A percentile compares a stretch with the other conserved stretches of the same genome.
Evolutionary conservation across 176 grass and related monocot species (phyloP).

Genomic region (Musa troglodytarum): DNA sequence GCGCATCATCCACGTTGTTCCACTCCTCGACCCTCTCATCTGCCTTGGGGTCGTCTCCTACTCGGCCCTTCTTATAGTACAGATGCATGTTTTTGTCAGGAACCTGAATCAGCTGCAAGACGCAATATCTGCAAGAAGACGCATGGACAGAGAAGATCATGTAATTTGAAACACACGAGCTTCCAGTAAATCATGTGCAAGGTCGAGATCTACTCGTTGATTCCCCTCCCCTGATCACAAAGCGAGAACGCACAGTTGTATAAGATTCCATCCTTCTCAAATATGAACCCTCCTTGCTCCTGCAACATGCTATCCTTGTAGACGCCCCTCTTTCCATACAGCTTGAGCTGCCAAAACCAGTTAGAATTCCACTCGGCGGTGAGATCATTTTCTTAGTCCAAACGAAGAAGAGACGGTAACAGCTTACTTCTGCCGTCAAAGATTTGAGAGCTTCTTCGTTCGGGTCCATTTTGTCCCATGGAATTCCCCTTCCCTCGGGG

Average conservation of each 20-base stretch:
- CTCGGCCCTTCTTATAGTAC: conserved; percentile 62
- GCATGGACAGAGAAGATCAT: background rate
- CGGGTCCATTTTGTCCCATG: conserved; percentile 48
- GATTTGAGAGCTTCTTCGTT: conserved; percentile 56
- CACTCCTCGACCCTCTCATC: conserved; percentile 73
- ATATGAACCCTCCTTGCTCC: conserved; percentile 50
- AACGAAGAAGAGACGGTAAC: background rate
- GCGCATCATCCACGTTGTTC: conserved; percentile 39
- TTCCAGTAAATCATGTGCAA: background rate
- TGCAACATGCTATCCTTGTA: conserved; percentile 59
- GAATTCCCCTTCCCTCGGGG: conserved; percentile 47
- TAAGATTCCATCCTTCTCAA: conserved; percentile 66
- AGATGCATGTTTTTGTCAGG: conserved; percentile 61
- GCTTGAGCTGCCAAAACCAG: conserved; percentile 48
- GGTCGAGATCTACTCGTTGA: conserved; percentile 39
- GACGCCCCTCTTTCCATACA: conserved; percentile 57
- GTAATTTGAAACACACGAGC: background rate
- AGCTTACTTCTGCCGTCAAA: conserved; percentile 47
- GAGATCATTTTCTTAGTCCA: background rate
- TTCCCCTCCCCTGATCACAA: conserved; percentile 36
- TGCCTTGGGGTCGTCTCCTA: conserved; percentile 58
- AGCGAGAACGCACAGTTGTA: conserved; percentile 69
- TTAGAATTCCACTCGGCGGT: background rate
- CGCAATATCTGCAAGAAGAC: conserved; percentile 38
- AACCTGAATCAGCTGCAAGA: conserved; percentile 63